Percentiles rank a stretch among this genome's conserved stretches.
These are phyloP conservation scores for Auriscalpium orientale DNA, from an alignment of 768 basidiomycete genomes.

Conservation along the genomic window DNA sequence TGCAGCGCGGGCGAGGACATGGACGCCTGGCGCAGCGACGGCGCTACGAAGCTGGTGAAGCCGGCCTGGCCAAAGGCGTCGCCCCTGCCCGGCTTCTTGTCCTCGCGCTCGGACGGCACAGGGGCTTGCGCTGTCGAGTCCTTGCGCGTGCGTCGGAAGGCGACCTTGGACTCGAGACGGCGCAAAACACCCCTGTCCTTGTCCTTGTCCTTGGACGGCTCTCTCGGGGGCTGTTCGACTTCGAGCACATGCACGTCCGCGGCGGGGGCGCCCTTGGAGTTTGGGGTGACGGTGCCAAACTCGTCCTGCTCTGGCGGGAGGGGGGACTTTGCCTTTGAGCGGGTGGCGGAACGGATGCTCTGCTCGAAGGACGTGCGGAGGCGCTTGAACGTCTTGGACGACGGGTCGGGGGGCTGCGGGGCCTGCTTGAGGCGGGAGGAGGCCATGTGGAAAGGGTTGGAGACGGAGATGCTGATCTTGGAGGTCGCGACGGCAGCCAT, in stretches of 20 bases:
- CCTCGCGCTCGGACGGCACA: constrained; percentile 25
- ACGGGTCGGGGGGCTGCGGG: constrained; percentile 31
- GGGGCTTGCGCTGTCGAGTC: constrained; percentile 33
- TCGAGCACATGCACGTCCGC: constrained; percentile 2
- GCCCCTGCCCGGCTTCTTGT: constrained; percentile 15
- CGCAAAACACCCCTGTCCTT: constrained; percentile 32
- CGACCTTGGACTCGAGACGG: constrained; percentile 29
- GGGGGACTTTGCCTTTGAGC: constrained; percentile 39
- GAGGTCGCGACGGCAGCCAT: constrained; percentile 41
- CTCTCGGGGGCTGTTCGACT: not conserved
- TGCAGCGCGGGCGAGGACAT: constrained; percentile 71
- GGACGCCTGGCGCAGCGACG: constrained; percentile 62
- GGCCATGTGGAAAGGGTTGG: constrained; percentile 40
- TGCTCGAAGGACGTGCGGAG: constrained; percentile 61
- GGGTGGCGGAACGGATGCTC: constrained; percentile 55
- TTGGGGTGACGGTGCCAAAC: constrained; percentile 33
- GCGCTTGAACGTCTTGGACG: constrained; percentile 53
- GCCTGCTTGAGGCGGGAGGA: constrained; percentile 19
- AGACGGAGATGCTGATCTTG: constrained; percentile 29
- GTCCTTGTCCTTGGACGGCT: constrained; percentile 11
- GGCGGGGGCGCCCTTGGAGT: not conserved
- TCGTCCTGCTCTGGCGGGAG: constrained; percentile 28
- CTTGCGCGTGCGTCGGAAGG: constrained; percentile 27
- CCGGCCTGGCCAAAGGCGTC: constrained; percentile 37
- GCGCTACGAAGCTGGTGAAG: constrained; percentile 51